Evolutionary conservation across 768 basidiomycete genomes (phyloP).

Genomic region (Antrodiella citrinella): DNA sequence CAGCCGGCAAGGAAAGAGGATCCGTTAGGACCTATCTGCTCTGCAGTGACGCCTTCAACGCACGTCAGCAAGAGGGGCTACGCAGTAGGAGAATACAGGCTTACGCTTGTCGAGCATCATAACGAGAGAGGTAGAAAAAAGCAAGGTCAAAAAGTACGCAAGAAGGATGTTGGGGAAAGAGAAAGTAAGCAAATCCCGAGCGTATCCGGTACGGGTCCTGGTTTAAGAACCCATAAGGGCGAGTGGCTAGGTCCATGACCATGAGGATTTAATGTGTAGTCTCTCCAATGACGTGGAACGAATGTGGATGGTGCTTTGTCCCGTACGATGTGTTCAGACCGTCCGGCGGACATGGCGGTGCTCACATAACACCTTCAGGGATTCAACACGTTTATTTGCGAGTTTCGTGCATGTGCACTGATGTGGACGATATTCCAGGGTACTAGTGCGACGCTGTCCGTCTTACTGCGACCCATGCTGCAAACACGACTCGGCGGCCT

Average conservation of each 20-base stretch:
- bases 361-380: neutral
- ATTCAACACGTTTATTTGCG: neutral
- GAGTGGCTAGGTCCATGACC: conserved; percentile 1
- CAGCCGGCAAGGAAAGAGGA: conserved; percentile 28
- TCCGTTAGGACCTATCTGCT: conserved; percentile 18
- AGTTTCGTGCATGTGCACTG: neutral
- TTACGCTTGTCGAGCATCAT: too few species aligned
- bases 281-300: too few species aligned
- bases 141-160: neutral
- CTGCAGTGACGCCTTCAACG: conserved; percentile 16
- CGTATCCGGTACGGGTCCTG: neutral
- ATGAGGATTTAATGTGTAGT: conserved; percentile 12
- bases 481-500: too few species aligned
- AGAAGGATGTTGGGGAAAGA: neutral
- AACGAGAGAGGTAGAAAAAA: neutral
- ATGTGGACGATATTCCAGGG: neutral
- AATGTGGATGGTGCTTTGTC: too few species aligned
- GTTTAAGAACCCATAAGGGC: neutral
- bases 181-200: neutral
- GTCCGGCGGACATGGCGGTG: neutral
- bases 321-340: too few species aligned
- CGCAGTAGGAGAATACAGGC: neutral
- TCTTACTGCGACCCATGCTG: too few species aligned
- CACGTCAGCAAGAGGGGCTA: neutral
- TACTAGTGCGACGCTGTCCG: neutral